Evolutionary conservation across 352 stramenopile species (phyloP).

Genomic region (Globisporangium paroecandrum): DNA sequence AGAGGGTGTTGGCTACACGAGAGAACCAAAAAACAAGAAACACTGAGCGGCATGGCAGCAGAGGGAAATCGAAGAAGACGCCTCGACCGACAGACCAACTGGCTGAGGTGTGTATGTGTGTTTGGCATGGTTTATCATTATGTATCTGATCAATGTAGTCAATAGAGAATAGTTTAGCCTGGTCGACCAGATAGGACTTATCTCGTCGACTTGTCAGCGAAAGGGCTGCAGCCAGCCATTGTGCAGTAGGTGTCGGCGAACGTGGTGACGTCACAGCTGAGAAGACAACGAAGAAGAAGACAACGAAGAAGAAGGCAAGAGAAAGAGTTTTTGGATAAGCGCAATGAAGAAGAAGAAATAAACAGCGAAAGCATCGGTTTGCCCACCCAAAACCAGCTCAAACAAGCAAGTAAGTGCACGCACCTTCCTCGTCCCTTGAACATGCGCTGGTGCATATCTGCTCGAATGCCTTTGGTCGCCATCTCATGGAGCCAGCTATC

Average conservation of each 20-base stretch:
- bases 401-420: not conserved
- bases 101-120: conserved; percentile 11
- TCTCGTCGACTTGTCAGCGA: conserved; percentile 81
- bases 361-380: not conserved
- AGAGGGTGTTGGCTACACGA: conserved; percentile 8
- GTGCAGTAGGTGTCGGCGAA: conserved; percentile 85
- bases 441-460: conserved; percentile 77
- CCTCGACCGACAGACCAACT: conserved; percentile 1
- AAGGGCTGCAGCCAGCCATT: conserved; percentile 81
- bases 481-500: conserved; percentile 72
- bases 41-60: not conserved
- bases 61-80: not conserved
- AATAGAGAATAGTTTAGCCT: conserved; percentile 17
- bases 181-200: conserved; percentile 21
- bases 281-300: conserved; percentile 10
- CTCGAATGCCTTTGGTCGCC: conserved; percentile 58
- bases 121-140: conserved; percentile 15
- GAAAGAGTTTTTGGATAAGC: conserved; percentile 8
- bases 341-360: conserved; percentile 5
- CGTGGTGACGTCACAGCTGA: conserved; percentile 77
- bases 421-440: conserved; percentile 80
- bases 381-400: not conserved
- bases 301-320: not conserved
- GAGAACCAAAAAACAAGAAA: not conserved
- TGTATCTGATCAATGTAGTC: conserved; percentile 22